A percentile compares a stretch with the other conserved stretches of the same genome.
Conservation (phyloP, 768 basidiomycete genomes). For the Kwoniella europaea region DNA sequence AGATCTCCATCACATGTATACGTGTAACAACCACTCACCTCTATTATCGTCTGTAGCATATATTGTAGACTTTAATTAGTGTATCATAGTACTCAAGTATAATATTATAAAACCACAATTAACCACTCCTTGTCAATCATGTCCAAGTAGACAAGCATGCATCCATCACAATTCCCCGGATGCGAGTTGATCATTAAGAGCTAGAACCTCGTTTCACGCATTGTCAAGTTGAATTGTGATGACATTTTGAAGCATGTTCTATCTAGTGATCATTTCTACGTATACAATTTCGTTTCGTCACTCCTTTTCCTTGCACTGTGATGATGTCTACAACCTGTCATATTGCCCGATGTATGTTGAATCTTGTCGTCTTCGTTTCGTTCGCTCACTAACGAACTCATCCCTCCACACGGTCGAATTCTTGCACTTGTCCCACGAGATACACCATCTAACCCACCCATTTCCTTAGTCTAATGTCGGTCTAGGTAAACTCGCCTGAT, state of each 20-base stretch:
- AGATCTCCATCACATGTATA: slow-evolving; percentile 2
- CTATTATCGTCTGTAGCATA: neutral
- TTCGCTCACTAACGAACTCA: neutral
- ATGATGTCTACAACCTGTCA: neutral
- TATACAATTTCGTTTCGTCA: neutral
- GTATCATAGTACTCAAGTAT: neutral
- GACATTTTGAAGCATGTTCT: neutral
- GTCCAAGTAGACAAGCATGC: neutral
- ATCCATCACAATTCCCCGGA: neutral
- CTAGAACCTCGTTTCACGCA: neutral
- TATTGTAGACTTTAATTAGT: neutral
- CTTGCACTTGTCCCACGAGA: too few species aligned
- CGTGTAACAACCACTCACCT: neutral
- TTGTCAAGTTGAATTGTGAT: slow-evolving; percentile 11
- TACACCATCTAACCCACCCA: too few species aligned
- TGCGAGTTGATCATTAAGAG: neutral
- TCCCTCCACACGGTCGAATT: too few species aligned
- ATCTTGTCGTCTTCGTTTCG: neutral
- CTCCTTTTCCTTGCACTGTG: neutral
- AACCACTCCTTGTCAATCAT: neutral
- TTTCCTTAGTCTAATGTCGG: slow-evolving; percentile 2
- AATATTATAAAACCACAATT: neutral
- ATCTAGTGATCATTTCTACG: neutral
- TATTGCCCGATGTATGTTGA: neutral
- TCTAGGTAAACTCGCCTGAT: slow-evolving; percentile 17